Evolutionary conservation across 768 basidiomycete species (phyloP), one percentile per base, ranked within the genome.

Genomic region (Boletus fagicola): DNA sequence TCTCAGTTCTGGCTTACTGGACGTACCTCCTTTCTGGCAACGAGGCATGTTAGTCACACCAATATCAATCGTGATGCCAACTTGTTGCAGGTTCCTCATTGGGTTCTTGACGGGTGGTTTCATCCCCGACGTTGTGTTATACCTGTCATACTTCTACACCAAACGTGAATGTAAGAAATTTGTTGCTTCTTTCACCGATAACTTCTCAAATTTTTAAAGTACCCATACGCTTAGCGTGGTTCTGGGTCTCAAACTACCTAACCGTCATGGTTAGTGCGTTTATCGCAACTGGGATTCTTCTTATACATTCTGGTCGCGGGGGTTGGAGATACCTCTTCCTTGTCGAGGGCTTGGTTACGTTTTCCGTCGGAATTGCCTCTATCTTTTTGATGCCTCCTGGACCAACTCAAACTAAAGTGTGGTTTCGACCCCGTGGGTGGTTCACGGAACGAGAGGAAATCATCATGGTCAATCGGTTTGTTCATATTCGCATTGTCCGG

Each of bases 71-170:
- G 30, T 20, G 33, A 22, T 45, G 18, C 5, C 39, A 31, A 50
- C 49, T 13, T 11, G 15, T 50, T 13, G 8, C 47, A 82, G 80
- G 49, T 80, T 77, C 57, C 62, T 85, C 7, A 68, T 85, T 1
- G 83, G 84, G 1, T 81, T 87, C 61, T 72, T 84, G 54, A 82
- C 86, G 72, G 86, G 85, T 20, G 84, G 82, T 0, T 85, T 86
- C 68, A 82, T 85, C 56, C 83, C 84, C 0, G 86, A 87, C 58
- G 70, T 33, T 36, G 52, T 53, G 16, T 12, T 53, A 26, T 53
- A 53, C 15, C 43, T 53, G 12, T 53, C 52, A 3, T 53, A 53
- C 26, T 53, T 45, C 52, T 53, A 53, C 24, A 53, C 43, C 22
- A 53, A 53, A 36, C 42, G 31, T 9, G 52, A 53, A 53, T 33